These are phyloP conservation scores for Ilex aquifolium DNA, from an alignment of 257 asterid genomes.

Conservation along the genomic window DNA sequence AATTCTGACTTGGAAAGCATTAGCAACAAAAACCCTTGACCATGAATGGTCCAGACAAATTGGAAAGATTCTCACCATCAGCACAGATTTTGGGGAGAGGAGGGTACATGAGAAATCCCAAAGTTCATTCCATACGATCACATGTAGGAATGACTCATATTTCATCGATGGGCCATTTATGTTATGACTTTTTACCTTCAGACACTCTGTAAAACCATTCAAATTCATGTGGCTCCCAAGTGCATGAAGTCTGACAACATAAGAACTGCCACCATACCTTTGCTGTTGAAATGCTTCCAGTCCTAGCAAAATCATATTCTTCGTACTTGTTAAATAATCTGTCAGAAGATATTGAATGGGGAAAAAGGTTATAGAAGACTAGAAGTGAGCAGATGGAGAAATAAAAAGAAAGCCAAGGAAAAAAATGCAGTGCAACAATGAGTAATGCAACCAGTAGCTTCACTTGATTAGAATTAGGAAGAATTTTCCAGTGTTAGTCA, in stretches of 20 bases:
- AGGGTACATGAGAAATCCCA: no score
- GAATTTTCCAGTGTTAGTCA: neutral
- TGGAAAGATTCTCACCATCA: no score
- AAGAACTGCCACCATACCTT: constrained; percentile 35
- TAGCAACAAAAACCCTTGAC: no score
- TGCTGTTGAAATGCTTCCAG: constrained; percentile 75
- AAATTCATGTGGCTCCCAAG: neutral
- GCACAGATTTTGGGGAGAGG: no score
- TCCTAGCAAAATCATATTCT: constrained; percentile 88
- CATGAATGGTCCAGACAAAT: no score
- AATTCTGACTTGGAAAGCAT: no score
- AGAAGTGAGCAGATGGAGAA: neutral
- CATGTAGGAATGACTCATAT: no score
- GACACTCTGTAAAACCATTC: neutral
- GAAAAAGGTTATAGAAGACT: neutral
- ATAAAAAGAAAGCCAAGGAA: neutral
- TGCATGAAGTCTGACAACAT: neutral
- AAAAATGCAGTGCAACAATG: neutral
- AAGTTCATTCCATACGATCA: no score
- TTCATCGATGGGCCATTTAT: no score
- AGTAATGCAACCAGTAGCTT: no score
- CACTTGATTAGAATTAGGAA: neutral
- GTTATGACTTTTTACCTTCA: neutral
- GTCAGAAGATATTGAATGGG: neutral
- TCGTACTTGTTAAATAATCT: constrained; percentile 70